Evolutionary conservation across 2,329 filamentous ascomycete genomes (phyloP), one percentile per base, ranked within the genome.

Genomic region (Stemphylium vesicarium): DNA sequence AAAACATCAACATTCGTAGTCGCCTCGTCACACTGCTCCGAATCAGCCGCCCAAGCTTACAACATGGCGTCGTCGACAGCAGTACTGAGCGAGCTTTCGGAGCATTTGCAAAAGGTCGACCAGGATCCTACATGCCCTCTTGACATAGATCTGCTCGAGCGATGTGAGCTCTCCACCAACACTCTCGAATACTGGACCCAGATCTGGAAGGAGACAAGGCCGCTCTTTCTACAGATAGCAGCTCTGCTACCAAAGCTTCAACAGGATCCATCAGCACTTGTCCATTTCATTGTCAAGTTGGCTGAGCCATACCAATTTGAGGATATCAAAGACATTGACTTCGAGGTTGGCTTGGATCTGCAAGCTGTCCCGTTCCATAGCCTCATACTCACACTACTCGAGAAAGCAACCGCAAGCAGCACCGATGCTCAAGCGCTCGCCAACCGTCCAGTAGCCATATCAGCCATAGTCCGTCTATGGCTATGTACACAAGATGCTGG

Each of bases 401-500:
- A 77, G 32, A 88, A 87, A 65, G 85, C 85, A 3, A 78, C 80
- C 8, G 61, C 72, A 12, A 77, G 75, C 33, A 74, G 79, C 5
- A 80, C 78, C 39, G 82, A 87, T 74, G 82, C 84, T 18, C 84
- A 84, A 16, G 82, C 82, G 42, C 79, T 88, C 26, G 85, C 85
- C 12, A 81, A 81, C 13, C 79, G 83, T 56, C 79, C 82, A 7
- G 79, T 79, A n/a, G 75, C 86, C 4, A 79, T 87, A 6, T 72
- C 76, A 7, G 80, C 82, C 10, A 70, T 88, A 18, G 78, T 88
- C 6, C 79, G 81, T 39, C 65, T 86, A 16, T 88, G 85, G 85
- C 78, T 88, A 7, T 81, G 81, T 40, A 83, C 83, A 0, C 65
- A 77, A 18, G 82, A 84, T 39, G 81, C 82, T 3, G 83, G 81